phyloP scores from a whole-genome alignment of 2,329 filamentous ascomycete species.

The Aaosphaeria arxii region DNA sequence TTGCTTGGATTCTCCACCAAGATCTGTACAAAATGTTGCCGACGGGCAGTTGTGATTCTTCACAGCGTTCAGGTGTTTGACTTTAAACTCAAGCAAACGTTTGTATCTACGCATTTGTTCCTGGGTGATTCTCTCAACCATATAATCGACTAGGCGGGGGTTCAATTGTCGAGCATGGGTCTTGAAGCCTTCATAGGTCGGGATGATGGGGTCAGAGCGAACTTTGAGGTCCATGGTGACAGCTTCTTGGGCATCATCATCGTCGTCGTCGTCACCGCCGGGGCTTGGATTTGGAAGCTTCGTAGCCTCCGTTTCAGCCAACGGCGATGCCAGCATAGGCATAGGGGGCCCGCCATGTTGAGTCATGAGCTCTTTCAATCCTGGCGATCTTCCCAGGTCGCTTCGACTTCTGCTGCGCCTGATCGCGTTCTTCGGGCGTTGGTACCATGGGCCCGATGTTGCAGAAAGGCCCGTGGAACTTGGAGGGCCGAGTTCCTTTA shows the following conservation, averaged over 20 bases:
- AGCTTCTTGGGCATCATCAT: conserved; percentile 50
- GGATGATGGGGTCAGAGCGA: conserved; percentile 65
- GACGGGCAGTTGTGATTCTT: conserved; percentile 58
- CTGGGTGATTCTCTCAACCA: conserved; percentile 78
- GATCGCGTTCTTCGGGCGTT: conserved; percentile 41
- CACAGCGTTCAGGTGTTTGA: conserved; percentile 66
- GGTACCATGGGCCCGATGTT: conserved; percentile 34
- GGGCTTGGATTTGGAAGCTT: conserved; percentile 30
- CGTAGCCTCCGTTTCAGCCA: conserved; percentile 34
- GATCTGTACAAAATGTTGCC: conserved; percentile 60
- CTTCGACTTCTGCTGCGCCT: conserved; percentile 56
- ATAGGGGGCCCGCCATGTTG: conserved; percentile 59
- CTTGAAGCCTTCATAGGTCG: conserved; percentile 73
- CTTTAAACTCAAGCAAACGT: conserved; percentile 64
- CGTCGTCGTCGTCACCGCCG: conserved; percentile 38
- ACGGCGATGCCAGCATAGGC: conserved; percentile 51
- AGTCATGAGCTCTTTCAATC: conserved; percentile 54
- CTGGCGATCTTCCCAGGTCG: conserved; percentile 50
- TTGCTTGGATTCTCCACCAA: conserved; percentile 64
- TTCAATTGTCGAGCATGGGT: conserved; percentile 71
- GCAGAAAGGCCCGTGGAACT: conserved; percentile 37
- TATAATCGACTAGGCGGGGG: conserved; percentile 63
- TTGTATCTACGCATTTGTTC: conserved; percentile 81
- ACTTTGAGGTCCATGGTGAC: conserved; percentile 61
- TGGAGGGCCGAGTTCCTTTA: conserved; percentile 56